Percentiles rank a stretch among this genome's conserved stretches.
These are phyloP conservation scores for Oryza longistaminata DNA, from an alignment of 176 grass and related monocot species.

Conservation along the genomic window DNA sequence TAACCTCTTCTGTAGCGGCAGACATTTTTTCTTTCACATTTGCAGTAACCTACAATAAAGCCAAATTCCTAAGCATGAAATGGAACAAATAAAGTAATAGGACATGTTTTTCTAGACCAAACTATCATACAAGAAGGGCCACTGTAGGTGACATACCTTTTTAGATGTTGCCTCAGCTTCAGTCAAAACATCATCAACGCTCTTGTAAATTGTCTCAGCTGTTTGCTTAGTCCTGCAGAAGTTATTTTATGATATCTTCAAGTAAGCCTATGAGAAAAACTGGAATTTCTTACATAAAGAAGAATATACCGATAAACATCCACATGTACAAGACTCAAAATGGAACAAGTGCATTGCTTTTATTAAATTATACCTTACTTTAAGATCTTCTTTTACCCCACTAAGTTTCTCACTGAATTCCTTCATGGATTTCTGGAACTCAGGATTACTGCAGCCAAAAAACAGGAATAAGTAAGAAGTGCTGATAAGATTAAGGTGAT, in stretches of 20 bases:
- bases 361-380: conserved; percentile 66
- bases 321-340: conserved; percentile 22
- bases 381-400: conserved; percentile 90
- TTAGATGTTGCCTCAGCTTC: conserved; percentile 92
- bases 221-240: conserved; percentile 63
- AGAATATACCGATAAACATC: not conserved
- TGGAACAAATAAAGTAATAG: conserved; percentile 9
- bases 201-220: conserved; percentile 72
- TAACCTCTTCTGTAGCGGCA: conserved; percentile 73
- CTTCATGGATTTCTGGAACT: conserved; percentile 89
- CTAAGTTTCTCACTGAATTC: conserved; percentile 88
- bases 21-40: conserved; percentile 64
- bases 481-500: too few species aligned
- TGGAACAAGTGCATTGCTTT: not conserved
- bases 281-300: conserved; percentile 20
- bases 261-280: conserved; percentile 8
- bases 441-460: conserved; percentile 65
- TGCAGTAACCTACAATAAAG: conserved; percentile 54
- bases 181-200: conserved; percentile 76
- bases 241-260: conserved; percentile 12
- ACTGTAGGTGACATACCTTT: conserved; percentile 53
- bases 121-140: conserved; percentile 1
- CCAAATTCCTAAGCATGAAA: not conserved
- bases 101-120: not conserved
- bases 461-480: conserved; percentile 22